A percentile compares a stretch with the other conserved stretches of the same genome.
Evolutionary conservation across 441 rosid species (phyloP).

Genomic region (Erysimum cheiri): DNA sequence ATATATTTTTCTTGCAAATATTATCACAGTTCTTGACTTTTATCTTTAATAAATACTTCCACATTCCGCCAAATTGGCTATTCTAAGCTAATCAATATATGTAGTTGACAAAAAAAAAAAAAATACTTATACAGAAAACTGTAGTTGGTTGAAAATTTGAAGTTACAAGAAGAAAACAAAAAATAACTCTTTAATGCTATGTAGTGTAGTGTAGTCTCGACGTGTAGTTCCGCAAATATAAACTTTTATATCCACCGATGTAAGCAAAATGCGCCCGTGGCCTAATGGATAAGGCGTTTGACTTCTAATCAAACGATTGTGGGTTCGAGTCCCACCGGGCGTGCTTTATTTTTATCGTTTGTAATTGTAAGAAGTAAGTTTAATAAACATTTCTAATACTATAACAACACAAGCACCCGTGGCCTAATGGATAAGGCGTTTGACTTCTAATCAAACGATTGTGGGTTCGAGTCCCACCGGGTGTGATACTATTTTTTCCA

Average conservation of each 20-base stretch:
- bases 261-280: conserved; percentile 48
- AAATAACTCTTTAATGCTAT: not conserved
- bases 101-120: too few species aligned
- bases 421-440: conserved; percentile 93
- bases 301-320: conserved; percentile 86
- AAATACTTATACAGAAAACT: not conserved
- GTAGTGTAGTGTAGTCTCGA: not conserved
- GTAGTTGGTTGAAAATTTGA: not conserved
- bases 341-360: conserved; percentile 2
- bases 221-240: too few species aligned
- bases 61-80: too few species aligned
- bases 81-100: too few species aligned
- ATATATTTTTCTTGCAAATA: not conserved
- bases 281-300: conserved; percentile 92
- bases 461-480: conserved; percentile 92
- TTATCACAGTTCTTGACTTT: not conserved
- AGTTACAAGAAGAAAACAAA: not conserved
- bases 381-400: too few species aligned
- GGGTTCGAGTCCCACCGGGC: conserved; percentile 90
- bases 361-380: too few species aligned
- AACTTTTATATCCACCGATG: too few species aligned
- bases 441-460: conserved; percentile 87
- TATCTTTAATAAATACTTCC: not conserved
- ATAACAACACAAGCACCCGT: conserved; percentile 48
- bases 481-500: conserved; percentile 16